Evolutionary conservation across 2,329 filamentous ascomycete genomes (phyloP).

Genomic region (Pseudogymnoascus sp.): DNA sequence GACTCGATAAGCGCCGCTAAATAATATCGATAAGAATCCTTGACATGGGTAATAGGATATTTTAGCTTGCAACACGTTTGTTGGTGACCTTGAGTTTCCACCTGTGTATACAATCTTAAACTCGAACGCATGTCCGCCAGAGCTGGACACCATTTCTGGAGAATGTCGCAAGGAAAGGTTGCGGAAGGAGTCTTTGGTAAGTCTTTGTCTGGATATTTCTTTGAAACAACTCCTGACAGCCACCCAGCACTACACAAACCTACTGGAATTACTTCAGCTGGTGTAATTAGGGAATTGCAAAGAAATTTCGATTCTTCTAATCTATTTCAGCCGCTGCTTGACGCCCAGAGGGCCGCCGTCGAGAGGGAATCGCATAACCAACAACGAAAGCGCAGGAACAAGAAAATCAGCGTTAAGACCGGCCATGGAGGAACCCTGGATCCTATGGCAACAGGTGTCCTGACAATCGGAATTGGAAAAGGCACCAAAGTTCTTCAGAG

Average conservation of each 20-base stretch:
- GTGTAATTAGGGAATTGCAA: constrained; percentile 84
- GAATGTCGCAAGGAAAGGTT: constrained; percentile 34
- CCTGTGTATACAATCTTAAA: neutral
- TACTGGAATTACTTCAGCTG: constrained; percentile 74
- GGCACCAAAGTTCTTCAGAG: constrained; percentile 75
- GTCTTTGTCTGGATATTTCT: constrained; percentile 15
- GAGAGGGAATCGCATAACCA: constrained; percentile 50
- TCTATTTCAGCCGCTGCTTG: constrained; percentile 71
- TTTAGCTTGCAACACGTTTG: neutral
- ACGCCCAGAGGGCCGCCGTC: constrained; percentile 49
- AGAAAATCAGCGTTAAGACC: constrained; percentile 73
- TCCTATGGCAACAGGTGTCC: constrained; percentile 83
- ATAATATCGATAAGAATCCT: constrained; percentile 5
- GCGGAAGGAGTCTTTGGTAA: constrained; percentile 57
- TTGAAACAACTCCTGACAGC: constrained; percentile 12
- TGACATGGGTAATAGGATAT: constrained; percentile 1
- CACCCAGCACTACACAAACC: constrained; percentile 84
- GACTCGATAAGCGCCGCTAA: constrained; percentile 8
- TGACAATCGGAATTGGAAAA: constrained; percentile 78
- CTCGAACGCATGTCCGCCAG: constrained; percentile 17
- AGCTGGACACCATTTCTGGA: constrained; percentile 18
- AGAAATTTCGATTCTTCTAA: constrained; percentile 71
- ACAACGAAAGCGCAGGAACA: constrained; percentile 48
- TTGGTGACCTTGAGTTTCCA: neutral
- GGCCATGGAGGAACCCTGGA: constrained; percentile 95